Evolutionary conservation across 164 flowering plant genomes (phyloP).

Genomic region (Buxus sempervirens): DNA sequence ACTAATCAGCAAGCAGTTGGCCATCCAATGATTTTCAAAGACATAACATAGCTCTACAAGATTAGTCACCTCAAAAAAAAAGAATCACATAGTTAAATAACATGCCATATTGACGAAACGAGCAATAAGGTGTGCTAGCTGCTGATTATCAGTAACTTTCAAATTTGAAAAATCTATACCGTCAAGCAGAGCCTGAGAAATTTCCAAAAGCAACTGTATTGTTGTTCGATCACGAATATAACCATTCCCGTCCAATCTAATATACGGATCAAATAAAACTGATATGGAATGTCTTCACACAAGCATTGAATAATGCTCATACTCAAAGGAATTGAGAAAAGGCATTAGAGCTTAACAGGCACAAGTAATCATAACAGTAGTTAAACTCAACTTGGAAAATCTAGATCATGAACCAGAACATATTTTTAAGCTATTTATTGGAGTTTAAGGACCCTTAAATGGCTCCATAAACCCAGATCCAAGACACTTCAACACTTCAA

Average conservation of each 20-base stretch:
- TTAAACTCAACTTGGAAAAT: too few relatives aligned
- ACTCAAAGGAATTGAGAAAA: conserved; percentile 1
- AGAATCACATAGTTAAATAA: neutral
- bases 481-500: neutral
- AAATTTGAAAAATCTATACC: conserved; percentile 37
- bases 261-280: conserved; percentile 3
- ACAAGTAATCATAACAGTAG: too few relatives aligned
- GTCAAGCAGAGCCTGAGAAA: conserved; percentile 66
- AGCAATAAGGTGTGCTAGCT: conserved; percentile 48
- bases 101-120: conserved; percentile 67
- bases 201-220: conserved; percentile 71
- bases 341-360: neutral
- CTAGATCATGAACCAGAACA: too few relatives aligned
- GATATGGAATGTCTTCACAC: conserved; percentile 1
- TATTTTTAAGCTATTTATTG: too few relatives aligned
- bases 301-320: neutral
- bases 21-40: neutral
- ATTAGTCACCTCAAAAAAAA: neutral
- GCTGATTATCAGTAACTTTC: conserved; percentile 53
- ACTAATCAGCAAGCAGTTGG: conserved; percentile 12
- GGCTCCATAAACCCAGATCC: neutral
- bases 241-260: conserved; percentile 51
- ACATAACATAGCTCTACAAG: conserved; percentile 1
- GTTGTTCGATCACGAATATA: conserved; percentile 51
- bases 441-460: too few relatives aligned